Percentiles rank a stretch among this genome's conserved stretches.
These are phyloP conservation scores for Pterulicium gracile DNA, from an alignment of 1,284 basidiomycete genomes.

Conservation along the genomic window DNA sequence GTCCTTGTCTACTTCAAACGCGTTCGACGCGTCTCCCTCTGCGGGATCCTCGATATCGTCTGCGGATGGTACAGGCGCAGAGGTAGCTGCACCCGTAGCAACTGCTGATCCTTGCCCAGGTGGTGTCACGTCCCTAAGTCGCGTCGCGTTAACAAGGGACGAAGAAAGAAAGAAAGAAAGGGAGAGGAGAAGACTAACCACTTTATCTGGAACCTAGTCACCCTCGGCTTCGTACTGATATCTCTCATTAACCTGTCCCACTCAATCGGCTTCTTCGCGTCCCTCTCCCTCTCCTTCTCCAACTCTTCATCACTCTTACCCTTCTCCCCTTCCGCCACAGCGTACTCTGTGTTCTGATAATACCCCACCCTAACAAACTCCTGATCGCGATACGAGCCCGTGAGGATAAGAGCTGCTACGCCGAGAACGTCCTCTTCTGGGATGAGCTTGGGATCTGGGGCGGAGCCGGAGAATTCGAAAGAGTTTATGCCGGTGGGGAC, in stretches of 20 bases:
- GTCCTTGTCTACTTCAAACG: no score
- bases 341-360: conserved; percentile 99
- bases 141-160: conserved; percentile 7
- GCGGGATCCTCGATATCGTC: conserved; percentile 44
- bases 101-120: conserved; percentile 35
- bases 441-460: conserved; percentile 66
- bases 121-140: conserved; percentile 56
- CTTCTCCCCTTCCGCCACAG: conserved; percentile 19
- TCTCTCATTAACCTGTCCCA: conserved; percentile 81
- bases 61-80: conserved; percentile 71
- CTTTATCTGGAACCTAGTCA: conserved; percentile 86
- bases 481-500: conserved; percentile 93
- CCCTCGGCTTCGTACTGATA: conserved; percentile 86
- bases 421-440: conserved; percentile 80
- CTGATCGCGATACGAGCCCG: conserved; percentile 85
- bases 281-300: conserved; percentile 40
- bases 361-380: conserved; percentile 99
- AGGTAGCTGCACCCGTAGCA: conserved; percentile 58
- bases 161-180: conserved; percentile 1
- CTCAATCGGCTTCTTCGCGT: conserved; percentile 54
- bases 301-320: conserved; percentile 60
- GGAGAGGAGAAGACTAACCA: conserved; percentile 40
- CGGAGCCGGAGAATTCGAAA: conserved; percentile 86
- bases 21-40: conserved; percentile 12
- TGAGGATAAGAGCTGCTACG: conserved; percentile 85